phyloP scores from a whole-genome alignment of 192 early-diverging fungal species.

The Backusella westeae region DNA sequence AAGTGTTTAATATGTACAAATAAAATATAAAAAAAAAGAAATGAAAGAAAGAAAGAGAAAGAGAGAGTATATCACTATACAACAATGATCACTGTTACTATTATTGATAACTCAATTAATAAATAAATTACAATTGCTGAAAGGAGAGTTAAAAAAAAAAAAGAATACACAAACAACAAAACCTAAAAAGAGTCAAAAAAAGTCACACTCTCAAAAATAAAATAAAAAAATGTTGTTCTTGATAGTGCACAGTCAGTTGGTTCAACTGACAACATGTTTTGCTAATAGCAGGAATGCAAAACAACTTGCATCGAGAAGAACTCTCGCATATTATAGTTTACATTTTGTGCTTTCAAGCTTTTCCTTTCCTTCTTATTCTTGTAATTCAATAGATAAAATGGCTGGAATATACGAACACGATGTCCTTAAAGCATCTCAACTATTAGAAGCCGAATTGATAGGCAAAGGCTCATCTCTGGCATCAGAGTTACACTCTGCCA shows the following conservation, averaged over 20 bases:
- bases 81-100: neutral
- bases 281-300: neutral
- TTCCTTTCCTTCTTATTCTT: neutral
- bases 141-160: neutral
- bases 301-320: constrained; percentile 6
- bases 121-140: neutral
- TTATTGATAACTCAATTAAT: neutral
- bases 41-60: neutral
- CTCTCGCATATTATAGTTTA: neutral
- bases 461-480: neutral
- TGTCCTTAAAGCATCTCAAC: neutral
- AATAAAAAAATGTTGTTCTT: no score
- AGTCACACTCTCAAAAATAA: neutral
- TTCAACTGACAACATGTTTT: neutral
- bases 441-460: neutral
- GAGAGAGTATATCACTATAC: neutral
- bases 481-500: neutral
- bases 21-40: neutral
- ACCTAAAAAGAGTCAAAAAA: neutral
- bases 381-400: neutral
- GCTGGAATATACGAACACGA: neutral
- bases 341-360: neutral
- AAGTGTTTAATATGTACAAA: neutral
- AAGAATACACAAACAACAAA: no score
- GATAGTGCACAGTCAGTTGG: neutral